phyloP scores from a whole-genome alignment of 441 rosid species.

The Pelargonium cotyledonis region DNA sequence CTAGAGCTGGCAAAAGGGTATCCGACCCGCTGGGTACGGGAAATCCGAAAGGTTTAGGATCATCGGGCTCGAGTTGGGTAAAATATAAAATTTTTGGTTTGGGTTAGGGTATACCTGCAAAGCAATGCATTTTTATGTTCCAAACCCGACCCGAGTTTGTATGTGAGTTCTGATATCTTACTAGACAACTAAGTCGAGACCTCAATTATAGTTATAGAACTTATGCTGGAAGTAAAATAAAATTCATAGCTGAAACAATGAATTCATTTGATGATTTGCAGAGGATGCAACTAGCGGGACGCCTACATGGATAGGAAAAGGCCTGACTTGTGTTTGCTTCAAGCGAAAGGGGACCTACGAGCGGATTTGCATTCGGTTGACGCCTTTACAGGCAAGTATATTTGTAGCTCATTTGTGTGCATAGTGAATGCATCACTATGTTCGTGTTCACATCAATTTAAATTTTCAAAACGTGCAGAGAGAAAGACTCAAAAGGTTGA shows the following conservation, averaged over 20 bases:
- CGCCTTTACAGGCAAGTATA: conserved; percentile 23
- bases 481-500: conserved; percentile 24
- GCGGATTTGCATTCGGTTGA: conserved; percentile 18
- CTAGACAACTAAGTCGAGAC: not conserved
- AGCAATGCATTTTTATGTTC: too few species aligned
- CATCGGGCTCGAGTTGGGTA: too few species aligned
- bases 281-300: conserved; percentile 19
- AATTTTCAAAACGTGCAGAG: conserved; percentile 9
- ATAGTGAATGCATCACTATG: not conserved
- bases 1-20: too few species aligned
- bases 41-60: too few species aligned
- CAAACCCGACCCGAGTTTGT: too few species aligned
- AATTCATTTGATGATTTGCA: conserved; percentile 6
- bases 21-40: too few species aligned
- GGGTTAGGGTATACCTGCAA: too few species aligned
- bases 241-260: not conserved
- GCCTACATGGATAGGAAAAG: conserved; percentile 25
- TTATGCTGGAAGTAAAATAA: not conserved
- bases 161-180: too few species aligned
- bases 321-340: conserved; percentile 27
- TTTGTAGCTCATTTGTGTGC: too few species aligned
- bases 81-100: too few species aligned
- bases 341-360: conserved; percentile 22
- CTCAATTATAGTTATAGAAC: not conserved
- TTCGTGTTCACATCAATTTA: not conserved